Base-by-base conservation (phyloP, 441 rosid species). In the Lepidium campestre region DNA sequence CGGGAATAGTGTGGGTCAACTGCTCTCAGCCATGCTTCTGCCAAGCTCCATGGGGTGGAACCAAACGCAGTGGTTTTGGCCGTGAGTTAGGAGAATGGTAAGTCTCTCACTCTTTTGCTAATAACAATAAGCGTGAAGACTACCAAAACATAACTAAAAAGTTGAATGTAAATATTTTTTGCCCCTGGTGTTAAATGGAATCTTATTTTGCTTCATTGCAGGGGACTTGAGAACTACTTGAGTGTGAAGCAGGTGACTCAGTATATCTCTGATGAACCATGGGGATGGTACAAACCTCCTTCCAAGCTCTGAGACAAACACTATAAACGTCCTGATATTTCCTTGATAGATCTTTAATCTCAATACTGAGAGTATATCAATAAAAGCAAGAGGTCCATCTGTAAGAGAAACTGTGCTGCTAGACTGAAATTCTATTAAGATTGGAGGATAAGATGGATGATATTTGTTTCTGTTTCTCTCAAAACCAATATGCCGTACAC, bases 21-120 rank as follows among this genome's bases (percentile, higher is more conserved):
- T 94, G 99, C 79, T 91, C 99, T 29, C 98, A 90, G 85, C 98
- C 96, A 67, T 88, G 98, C 79, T 94, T 94, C 83, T 78, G 81
- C 73, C 99, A 94, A 69, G 97, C 98, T 58, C 99, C 99, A 41
- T 94, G 98, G 99, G 99, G 98, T 39, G 99, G 99, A 70, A 77
- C 82, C 70, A 91, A 94, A 72, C 95, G 90, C 60, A 94, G 98
- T 66, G 98, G 98, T 22, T 94, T 88, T 72, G 98, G 99, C 11
- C 97, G 96, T 61, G 99, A 94, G 76, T 79, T 91, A 67, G 98
- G 98, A 36, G 90, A 91, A 84, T 90, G 98, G 99, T 90, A 81
- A 46, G 78, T 60, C 66, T 61, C 63, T 68, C 57, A 27, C 56
- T 27, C 32, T 29, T 31, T 17, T 7, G n/a, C 25, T 14, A 18